phyloP scores from a whole-genome alignment of 2,329 filamentous ascomycete genomes.

The Chalaropsis thielavioides region DNA sequence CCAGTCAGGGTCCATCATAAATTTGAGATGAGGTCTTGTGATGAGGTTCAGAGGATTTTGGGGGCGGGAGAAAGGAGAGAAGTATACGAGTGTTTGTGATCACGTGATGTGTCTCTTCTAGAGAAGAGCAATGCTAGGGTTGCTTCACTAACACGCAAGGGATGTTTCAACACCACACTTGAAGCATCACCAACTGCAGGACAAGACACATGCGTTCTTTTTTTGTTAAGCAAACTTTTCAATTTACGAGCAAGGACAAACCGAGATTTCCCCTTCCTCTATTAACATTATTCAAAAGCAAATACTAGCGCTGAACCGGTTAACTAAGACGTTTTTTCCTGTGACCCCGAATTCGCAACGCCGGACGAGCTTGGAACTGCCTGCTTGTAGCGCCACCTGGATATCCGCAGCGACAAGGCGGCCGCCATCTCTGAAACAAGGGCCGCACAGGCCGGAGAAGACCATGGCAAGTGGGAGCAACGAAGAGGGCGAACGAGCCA shows the following conservation, averaged over 20 bases:
- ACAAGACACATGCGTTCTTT: not conserved
- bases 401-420: not conserved
- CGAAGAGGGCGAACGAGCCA: not conserved
- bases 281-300: not conserved
- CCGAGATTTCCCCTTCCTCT: not conserved
- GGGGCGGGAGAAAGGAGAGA: too few species aligned
- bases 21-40: not conserved
- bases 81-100: too few species aligned
- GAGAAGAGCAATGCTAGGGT: too few species aligned
- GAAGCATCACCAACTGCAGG: too few species aligned
- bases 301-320: not conserved
- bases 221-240: not conserved
- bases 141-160: too few species aligned
- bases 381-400: not conserved
- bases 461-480: not conserved
- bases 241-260: not conserved
- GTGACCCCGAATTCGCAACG: constrained; percentile 3
- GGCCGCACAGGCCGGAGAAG: not conserved
- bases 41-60: not conserved
- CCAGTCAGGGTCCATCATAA: not conserved
- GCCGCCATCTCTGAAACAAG: not conserved
- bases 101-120: too few species aligned
- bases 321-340: constrained; percentile 2
- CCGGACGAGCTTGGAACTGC: not conserved
- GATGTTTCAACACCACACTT: too few species aligned